phyloP scores from a whole-genome alignment of 345 rosid species.

The Eucalyptus sideroxylon region DNA sequence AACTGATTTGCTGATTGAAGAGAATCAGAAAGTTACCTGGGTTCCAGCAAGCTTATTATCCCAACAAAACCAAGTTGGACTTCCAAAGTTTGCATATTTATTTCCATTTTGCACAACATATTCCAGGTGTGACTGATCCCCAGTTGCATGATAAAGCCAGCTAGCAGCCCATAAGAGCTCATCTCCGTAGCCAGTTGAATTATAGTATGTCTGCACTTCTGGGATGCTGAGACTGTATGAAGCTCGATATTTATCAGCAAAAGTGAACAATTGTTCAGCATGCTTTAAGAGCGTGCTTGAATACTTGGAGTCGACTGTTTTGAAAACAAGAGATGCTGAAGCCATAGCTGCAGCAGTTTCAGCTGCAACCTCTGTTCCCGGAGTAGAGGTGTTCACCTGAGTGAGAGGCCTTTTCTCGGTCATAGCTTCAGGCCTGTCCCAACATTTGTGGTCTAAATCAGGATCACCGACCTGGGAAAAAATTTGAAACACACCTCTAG shows the following conservation, averaged over 20 bases:
- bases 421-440: conserved; percentile 95
- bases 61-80: conserved; percentile 98
- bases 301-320: conserved; percentile 39
- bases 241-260: conserved; percentile 60
- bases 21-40: conserved; percentile 38
- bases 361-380: conserved; percentile 95
- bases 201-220: conserved; percentile 51
- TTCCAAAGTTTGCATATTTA: conserved; percentile 62
- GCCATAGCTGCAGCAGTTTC: conserved; percentile 99
- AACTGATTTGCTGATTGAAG: neutral
- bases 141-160: conserved; percentile 93
- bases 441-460: conserved; percentile 56
- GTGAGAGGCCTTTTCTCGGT: conserved; percentile 63
- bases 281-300: conserved; percentile 73
- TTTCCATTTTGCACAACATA: conserved; percentile 57
- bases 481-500: neutral
- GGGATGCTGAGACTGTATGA: conserved; percentile 67
- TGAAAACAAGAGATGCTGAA: conserved; percentile 87
- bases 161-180: conserved; percentile 96
- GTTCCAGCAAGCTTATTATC: conserved; percentile 93
- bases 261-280: conserved; percentile 71
- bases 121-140: conserved; percentile 59
- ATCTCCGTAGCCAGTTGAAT: conserved; percentile 85
- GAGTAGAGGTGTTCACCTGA: conserved; percentile 48
- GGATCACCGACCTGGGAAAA: conserved; percentile 83